Percentiles rank a stretch among this genome's conserved stretches.
Conservation (phyloP, 495 filamentous ascomycete species). For the Wilcoxina mikolae region DNA sequence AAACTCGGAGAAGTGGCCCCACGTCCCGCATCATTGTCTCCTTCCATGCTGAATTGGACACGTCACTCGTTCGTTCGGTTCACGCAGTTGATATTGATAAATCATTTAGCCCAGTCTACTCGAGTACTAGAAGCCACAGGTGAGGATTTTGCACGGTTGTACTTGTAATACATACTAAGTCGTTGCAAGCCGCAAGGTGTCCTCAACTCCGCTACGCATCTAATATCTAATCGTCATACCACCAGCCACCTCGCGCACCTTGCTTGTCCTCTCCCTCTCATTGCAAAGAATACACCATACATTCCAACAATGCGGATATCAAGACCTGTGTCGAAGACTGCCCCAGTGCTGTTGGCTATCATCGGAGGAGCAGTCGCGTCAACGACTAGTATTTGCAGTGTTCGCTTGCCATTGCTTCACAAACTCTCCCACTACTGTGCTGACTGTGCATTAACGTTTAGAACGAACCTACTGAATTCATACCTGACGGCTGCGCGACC, state of each 20-base stretch:
- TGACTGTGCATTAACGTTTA: slow-evolving; percentile 12
- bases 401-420: not conserved
- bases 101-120: not conserved
- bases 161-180: not conserved
- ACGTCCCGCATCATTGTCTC: slow-evolving; percentile 5
- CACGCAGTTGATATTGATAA: not conserved
- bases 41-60: not conserved
- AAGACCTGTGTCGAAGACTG: not conserved
- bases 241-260: not conserved
- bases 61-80: not conserved
- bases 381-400: not conserved
- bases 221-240: not conserved
- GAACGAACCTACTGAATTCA: slow-evolving; percentile 7
- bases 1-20: too few species aligned
- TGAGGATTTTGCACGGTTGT: not conserved
- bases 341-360: not conserved
- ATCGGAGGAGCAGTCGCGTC: not conserved
- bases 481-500: slow-evolving; percentile 82
- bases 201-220: not conserved
- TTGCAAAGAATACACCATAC: not conserved
- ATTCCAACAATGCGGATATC: not conserved
- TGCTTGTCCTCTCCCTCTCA: not conserved
- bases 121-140: not conserved
- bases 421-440: not conserved
- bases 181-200: not conserved